Evolutionary conservation across 108 stramenopile species (phyloP), one percentile per base, ranked within the genome.

Genomic region (Asterionellopsis glacialis): DNA sequence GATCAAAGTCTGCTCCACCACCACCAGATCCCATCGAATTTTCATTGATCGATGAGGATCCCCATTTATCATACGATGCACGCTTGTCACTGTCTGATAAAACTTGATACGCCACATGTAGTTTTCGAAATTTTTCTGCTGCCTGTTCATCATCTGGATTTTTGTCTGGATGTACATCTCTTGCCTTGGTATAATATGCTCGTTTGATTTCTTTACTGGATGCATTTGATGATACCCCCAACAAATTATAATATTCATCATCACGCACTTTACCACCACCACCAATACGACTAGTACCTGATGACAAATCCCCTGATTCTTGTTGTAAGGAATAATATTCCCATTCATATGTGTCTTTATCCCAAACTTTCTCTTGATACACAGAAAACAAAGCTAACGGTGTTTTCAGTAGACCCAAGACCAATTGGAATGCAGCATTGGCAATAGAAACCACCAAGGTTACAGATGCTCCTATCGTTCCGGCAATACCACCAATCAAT

Each of bases 281-380:
- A 7, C 66, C 41, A 59, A 67, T 41, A 76, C 41, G 58, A 61
- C 41, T 58, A 72, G 57, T 2, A 66, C 71, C 49, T 38, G 48
- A 69, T 41, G 61, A 68, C 16, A 75, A 59, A 61, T 78, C 70
- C 50, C 67, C 68, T n/a, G 53, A 44, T 33, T 91, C 89, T 19
- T 79, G 73, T 39, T 83, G 74, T 23, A 93, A 54, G 62, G 64
- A 61, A 70, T 90, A 90, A 62, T 61, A 73, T 11, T 65, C 64
- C 93, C 93, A 94, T 61, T 80, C 82, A 44, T 87, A 55, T 27
- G 77, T 78, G 15, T 83, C 72, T 22, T 81, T 68, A 61, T 94
- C 80, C 93, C 93, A 94, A 48, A 84, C 60, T 87, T 88, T 90
- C 16, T 89, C 93, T 41, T 82, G 67, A 40, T 63, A 7, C 2